These are phyloP conservation scores for Puccinellia tenuiflora DNA, from an alignment of 176 grass and related monocot genomes.

Conservation along the genomic window DNA sequence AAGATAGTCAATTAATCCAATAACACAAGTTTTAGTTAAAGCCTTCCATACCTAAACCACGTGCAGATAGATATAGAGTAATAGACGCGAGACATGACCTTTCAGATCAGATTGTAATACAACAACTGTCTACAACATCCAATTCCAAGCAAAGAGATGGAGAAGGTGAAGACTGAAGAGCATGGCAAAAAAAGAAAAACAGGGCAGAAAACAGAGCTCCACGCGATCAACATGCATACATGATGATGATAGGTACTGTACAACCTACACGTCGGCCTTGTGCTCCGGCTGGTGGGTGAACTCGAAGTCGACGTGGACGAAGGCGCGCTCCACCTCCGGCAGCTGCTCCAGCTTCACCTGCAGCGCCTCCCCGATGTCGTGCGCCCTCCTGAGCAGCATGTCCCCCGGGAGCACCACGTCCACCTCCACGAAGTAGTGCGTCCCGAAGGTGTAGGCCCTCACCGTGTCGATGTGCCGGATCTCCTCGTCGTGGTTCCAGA, in stretches of 20 bases:
- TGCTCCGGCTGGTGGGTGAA: conserved; percentile 63
- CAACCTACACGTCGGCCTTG: conserved; percentile 37
- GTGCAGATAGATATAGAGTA: too few relatives aligned
- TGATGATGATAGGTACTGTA: too few relatives aligned
- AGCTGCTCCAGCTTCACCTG: conserved; percentile 88
- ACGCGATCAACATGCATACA: neutral
- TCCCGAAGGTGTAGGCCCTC: conserved; percentile 71
- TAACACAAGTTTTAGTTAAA: too few relatives aligned
- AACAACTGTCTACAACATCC: neutral
- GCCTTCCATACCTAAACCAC: too few relatives aligned
- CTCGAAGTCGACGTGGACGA: conserved; percentile 87
- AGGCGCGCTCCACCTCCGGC: conserved; percentile 71
- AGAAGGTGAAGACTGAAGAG: neutral
- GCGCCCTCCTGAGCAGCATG: conserved; percentile 66
- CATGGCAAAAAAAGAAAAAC: neutral
- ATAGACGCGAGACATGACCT: too few relatives aligned
- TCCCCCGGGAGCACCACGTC: conserved; percentile 66
- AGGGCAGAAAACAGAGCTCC: neutral
- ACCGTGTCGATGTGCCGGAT: conserved; percentile 83
- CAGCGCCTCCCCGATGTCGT: conserved; percentile 75
- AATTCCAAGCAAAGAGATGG: neutral
- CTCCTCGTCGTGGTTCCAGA: conserved; percentile 76
- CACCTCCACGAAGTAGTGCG: conserved; percentile 85
- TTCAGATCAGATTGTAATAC: neutral
- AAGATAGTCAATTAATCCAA: too few relatives aligned